phyloP scores from a whole-genome alignment of 2,329 filamentous ascomycete species.

The Hysterium pulicare region DNA sequence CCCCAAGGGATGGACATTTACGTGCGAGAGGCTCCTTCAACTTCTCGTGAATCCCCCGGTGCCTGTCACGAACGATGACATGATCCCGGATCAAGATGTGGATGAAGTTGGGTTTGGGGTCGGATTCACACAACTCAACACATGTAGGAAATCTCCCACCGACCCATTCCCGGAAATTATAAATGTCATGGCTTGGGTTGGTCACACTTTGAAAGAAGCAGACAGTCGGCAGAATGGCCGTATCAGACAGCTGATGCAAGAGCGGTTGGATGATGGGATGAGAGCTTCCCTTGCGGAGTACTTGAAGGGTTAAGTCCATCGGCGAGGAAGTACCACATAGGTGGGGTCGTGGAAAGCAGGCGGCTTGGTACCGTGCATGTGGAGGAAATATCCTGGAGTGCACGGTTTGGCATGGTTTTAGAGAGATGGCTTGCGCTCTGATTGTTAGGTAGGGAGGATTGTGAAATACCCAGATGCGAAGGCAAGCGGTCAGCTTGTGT shows the following conservation, averaged over 20 bases:
- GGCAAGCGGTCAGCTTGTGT: too few species aligned
- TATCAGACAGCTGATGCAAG: conserved; percentile 67
- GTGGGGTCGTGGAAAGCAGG: too few species aligned
- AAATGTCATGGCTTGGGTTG: conserved; percentile 80
- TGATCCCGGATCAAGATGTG: conserved; percentile 82
- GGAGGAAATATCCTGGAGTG: too few species aligned
- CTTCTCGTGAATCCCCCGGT: conserved; percentile 86
- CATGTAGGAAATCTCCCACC: conserved; percentile 68
- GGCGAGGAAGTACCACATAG: too few species aligned
- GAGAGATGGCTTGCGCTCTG: too few species aligned
- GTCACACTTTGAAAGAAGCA: conserved; percentile 71
- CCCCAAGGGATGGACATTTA: conserved; percentile 78
- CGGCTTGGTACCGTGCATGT: too few species aligned
- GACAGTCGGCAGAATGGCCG: conserved; percentile 70
- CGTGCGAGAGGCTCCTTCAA: conserved; percentile 83
- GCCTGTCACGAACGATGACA: conserved; percentile 62
- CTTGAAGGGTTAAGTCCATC: conserved; percentile 10
- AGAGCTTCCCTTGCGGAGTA: conserved; percentile 35
- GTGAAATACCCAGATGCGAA: too few species aligned
- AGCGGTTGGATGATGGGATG: conserved; percentile 56
- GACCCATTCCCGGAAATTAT: conserved; percentile 86
- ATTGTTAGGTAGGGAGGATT: too few species aligned
- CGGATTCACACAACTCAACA: conserved; percentile 90
- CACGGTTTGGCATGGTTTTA: too few species aligned
- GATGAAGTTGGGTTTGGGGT: conserved; percentile 95